Conservation (phyloP, 2,329 filamentous ascomycete species). For the Septoria petroselini region DNA sequence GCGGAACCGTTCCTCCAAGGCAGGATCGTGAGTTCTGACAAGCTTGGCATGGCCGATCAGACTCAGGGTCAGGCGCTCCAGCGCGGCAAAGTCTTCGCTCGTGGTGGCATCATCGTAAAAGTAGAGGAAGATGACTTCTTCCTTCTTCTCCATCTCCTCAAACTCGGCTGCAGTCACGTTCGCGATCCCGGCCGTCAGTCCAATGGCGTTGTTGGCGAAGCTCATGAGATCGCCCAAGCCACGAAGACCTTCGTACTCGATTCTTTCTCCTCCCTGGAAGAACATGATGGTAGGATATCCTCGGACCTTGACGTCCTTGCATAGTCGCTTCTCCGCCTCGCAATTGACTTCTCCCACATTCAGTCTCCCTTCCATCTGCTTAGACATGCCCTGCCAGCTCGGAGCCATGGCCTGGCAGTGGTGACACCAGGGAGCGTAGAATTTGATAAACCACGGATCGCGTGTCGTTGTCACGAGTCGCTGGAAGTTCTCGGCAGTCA, state of each 20-base stretch:
- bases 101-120: slow-evolving; percentile 97
- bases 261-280: slow-evolving; percentile 85
- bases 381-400: slow-evolving; percentile 83
- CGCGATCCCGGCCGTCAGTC: slow-evolving; percentile 70
- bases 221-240: slow-evolving; percentile 85
- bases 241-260: slow-evolving; percentile 88
- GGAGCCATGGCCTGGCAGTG: slow-evolving; percentile 93
- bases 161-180: slow-evolving; percentile 77
- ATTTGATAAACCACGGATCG: slow-evolving; percentile 98
- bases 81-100: slow-evolving; percentile 81
- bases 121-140: slow-evolving; percentile 95
- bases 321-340: slow-evolving; percentile 78
- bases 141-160: slow-evolving; percentile 79
- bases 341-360: slow-evolving; percentile 97
- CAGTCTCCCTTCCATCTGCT: slow-evolving; percentile 83
- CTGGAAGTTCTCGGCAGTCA: slow-evolving; percentile 84
- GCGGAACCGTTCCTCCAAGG: slow-evolving; percentile 78
- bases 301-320: slow-evolving; percentile 78
- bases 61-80: slow-evolving; percentile 81
- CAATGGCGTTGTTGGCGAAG: slow-evolving; percentile 82
- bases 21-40: slow-evolving; percentile 81
- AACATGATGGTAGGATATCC: slow-evolving; percentile 89
- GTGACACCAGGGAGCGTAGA: slow-evolving; percentile 95
- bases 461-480: slow-evolving; percentile 78
- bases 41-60: slow-evolving; percentile 88